Conservation (phyloP, 768 basidiomycete species). For the Collybia mongolica region DNA sequence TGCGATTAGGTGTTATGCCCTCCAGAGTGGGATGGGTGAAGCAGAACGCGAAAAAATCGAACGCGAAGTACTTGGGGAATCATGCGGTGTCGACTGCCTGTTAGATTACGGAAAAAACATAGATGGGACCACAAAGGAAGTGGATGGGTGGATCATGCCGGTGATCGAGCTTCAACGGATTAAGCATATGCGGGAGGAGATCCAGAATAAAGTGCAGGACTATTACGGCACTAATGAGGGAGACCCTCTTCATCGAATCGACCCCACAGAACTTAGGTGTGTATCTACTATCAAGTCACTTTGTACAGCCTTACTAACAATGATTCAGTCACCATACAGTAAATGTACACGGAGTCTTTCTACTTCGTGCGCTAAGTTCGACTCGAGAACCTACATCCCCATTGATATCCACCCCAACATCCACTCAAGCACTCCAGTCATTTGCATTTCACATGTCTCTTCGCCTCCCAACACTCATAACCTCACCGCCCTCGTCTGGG, state of each 20-base stretch:
- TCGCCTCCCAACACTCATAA: constrained; percentile 76
- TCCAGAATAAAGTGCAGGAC: constrained; percentile 38
- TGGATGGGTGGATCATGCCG: constrained; percentile 86
- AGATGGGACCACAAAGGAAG: constrained; percentile 39
- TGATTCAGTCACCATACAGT: constrained; percentile 50
- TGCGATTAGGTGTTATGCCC: constrained; percentile 75
- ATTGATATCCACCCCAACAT: constrained; percentile 65
- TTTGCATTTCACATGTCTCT: constrained; percentile 66
- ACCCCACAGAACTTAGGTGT: constrained; percentile 56
- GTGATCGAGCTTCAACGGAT: constrained; percentile 66
- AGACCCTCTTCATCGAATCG: constrained; percentile 31
- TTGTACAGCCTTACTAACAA: background rate
- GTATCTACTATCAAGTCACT: constrained; percentile 8
- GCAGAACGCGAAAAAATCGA: constrained; percentile 69
- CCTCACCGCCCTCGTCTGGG: constrained; percentile 85
- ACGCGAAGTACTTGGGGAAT: constrained; percentile 55
- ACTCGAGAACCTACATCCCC: constrained; percentile 23
- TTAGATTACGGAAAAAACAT: constrained; percentile 53
- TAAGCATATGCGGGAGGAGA: constrained; percentile 42
- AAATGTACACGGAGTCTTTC: constrained; percentile 65
- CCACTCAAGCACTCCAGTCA: constrained; percentile 53
- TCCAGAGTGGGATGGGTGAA: constrained; percentile 79
- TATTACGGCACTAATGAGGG: constrained; percentile 44
- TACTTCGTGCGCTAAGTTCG: constrained; percentile 46
- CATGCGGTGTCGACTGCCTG: constrained; percentile 57